These are phyloP conservation scores for Monosporascus sp. DNA, from an alignment of 2,329 filamentous ascomycete genomes.

Conservation along the genomic window DNA sequence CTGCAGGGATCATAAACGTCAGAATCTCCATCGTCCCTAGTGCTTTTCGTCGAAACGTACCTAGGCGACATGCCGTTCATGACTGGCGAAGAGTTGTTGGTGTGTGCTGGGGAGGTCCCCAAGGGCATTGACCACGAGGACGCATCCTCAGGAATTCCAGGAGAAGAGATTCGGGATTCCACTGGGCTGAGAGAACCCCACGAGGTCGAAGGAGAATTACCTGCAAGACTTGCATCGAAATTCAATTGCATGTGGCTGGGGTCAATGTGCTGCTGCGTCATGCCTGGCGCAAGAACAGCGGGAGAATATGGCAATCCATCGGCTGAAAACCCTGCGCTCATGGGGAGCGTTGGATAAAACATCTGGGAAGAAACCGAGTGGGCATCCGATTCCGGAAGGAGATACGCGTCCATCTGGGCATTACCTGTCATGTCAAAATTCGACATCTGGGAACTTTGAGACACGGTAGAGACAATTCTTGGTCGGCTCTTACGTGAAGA, in stretches of 20 bases:
- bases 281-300: conserved; percentile 34
- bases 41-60: conserved; percentile 34
- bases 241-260: conserved; percentile 51
- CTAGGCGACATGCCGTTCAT: conserved; percentile 47
- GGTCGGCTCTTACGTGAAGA: conserved; percentile 37
- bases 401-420: conserved; percentile 46
- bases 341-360: conserved; percentile 43
- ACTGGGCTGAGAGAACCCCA: conserved; percentile 45
- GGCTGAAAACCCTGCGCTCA: conserved; percentile 38
- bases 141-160: conserved; percentile 42
- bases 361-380: conserved; percentile 42
- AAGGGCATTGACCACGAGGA: conserved; percentile 41
- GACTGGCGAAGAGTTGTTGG: conserved; percentile 43
- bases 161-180: conserved; percentile 46
- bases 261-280: conserved; percentile 50
- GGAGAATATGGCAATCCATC: conserved; percentile 38
- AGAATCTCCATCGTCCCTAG: conserved; percentile 17
- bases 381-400: conserved; percentile 44
- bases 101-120: conserved; percentile 38
- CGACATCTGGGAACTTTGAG: conserved; percentile 44
- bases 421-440: conserved; percentile 50
- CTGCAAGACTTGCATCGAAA: conserved; percentile 43
- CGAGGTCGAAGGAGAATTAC: conserved; percentile 48
- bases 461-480: conserved; percentile 41
- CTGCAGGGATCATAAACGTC: conserved; percentile 25